Percentiles rank a stretch among this genome's conserved stretches.
phyloP scores from a whole-genome alignment of 2,329 filamentous ascomycete genomes.

The Phoma sp. region DNA sequence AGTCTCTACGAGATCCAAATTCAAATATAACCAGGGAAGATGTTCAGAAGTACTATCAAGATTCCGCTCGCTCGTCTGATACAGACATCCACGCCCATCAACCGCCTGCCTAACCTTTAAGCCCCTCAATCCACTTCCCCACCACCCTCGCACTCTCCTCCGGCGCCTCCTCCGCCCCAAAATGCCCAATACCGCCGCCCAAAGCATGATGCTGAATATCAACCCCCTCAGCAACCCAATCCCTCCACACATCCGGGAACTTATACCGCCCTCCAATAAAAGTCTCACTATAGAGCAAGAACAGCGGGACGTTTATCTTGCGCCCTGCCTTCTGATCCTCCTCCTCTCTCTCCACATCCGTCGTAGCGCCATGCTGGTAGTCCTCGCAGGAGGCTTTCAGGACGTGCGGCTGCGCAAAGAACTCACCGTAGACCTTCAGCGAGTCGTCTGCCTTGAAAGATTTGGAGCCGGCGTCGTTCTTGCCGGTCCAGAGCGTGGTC shows the following conservation, averaged over 20 bases:
- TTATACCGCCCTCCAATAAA: conserved; percentile 60
- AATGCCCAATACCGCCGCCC: conserved; percentile 60
- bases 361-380: conserved; percentile 60
- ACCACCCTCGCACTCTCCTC: conserved; percentile 54
- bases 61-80: too few species aligned
- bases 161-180: conserved; percentile 61
- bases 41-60: too few species aligned
- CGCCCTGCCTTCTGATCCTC: conserved; percentile 53
- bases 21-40: too few species aligned
- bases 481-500: conserved; percentile 48
- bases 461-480: conserved; percentile 12
- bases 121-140: conserved; percentile 31
- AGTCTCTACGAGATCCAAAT: too few species aligned
- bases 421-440: conserved; percentile 52
- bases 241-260: conserved; percentile 59
- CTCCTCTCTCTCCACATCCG: conserved; percentile 60
- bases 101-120: neutral
- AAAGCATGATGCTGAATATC: conserved; percentile 58
- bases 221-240: conserved; percentile 52
- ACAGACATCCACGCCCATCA: too few species aligned
- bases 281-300: conserved; percentile 59
- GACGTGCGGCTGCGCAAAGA: conserved; percentile 50
- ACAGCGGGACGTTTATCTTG: conserved; percentile 55
- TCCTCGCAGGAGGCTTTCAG: conserved; percentile 63
- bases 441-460: conserved; percentile 33